Base-by-base conservation (phyloP, 2,329 filamentous ascomycete species). In the Gnomoniopsis sp. region DNA sequence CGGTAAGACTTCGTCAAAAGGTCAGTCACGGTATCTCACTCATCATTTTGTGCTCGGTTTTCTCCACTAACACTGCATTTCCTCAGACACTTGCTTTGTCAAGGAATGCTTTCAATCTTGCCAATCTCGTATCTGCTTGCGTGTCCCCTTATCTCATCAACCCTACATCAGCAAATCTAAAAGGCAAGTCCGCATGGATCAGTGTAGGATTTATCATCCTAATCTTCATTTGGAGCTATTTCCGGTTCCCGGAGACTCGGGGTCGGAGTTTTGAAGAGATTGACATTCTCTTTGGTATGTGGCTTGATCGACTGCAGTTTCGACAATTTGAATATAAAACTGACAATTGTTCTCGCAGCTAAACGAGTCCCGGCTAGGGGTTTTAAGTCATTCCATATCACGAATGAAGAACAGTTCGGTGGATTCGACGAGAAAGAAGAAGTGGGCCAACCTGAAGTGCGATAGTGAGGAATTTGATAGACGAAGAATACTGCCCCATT, bases 221-320 rank as follows among this genome's bases (percentile, higher is more conserved):
- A 1, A 38, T 41, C 17, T 22, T 15, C 7, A 49, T 58, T 10
- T 58, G 55, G 55, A 52, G 36, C 41, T 58, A 34, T 17, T 58
- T 30, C 30, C 49, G 49, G 1, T 48, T 58, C 15, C 55, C 55
- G 4, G 55, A 58, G 43, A 58, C 49, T 1, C 48, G 36, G 21
- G 49, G 41, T 11, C 43, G 55, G 11, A 58, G 48, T 19, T 58
- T 52, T 26, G 55, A 53, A 26, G 55, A 58, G 33, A 22, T 58
- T 2, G 55, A 58, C 22, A 49, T 53, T 19, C 49, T 58, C n/a
- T 58, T 58, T 21, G 49, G 49, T 47, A 38, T 21, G 49, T 19
- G 19, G 23, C n/a, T 7, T 22, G 22, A 10, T 23, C 3, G 17
- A 19, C 3, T 15, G 6, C 8, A 21, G 26, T 8, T 1, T 2